Percentiles rank a stretch among this genome's conserved stretches.
Evolutionary conservation across 306 rosid genomes (phyloP).

Genomic region (Vigna angularis): DNA sequence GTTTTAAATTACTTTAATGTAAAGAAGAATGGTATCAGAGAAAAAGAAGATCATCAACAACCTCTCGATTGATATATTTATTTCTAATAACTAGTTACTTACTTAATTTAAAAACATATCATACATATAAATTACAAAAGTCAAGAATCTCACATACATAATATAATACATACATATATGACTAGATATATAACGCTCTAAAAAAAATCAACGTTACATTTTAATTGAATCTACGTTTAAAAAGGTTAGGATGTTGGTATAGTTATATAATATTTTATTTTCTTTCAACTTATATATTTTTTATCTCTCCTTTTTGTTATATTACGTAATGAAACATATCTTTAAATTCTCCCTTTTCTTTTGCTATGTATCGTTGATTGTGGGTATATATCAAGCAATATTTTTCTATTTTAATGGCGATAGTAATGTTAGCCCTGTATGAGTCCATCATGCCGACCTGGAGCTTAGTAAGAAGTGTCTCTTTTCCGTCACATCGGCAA

Average conservation of each 20-base stretch:
- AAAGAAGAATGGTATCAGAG: neutral
- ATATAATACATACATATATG: too few relatives aligned
- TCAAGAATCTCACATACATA: neutral
- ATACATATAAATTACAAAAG: neutral
- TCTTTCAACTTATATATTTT: neutral
- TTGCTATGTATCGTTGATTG: neutral
- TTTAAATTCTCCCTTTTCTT: neutral
- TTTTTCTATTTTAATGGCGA: slow-evolving; percentile 36
- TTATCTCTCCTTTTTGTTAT: neutral
- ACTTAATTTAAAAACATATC: too few relatives aligned
- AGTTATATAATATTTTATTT: neutral
- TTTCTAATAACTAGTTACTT: neutral
- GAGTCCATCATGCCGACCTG: slow-evolving; percentile 64
- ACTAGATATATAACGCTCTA: too few relatives aligned
- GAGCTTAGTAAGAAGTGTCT: slow-evolving; percentile 66
- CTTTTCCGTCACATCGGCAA: slow-evolving; percentile 59
- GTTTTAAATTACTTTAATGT: neutral
- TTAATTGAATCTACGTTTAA: too few relatives aligned
- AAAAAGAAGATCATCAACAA: slow-evolving; percentile 2
- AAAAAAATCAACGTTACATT: neutral
- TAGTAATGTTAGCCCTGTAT: slow-evolving; percentile 54
- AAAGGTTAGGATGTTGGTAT: neutral
- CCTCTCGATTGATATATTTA: neutral
- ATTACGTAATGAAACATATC: neutral
- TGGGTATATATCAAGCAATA: neutral